Base-by-base conservation (phyloP, 805 yeast genomes). In the Lachancea meyersii region DNA sequence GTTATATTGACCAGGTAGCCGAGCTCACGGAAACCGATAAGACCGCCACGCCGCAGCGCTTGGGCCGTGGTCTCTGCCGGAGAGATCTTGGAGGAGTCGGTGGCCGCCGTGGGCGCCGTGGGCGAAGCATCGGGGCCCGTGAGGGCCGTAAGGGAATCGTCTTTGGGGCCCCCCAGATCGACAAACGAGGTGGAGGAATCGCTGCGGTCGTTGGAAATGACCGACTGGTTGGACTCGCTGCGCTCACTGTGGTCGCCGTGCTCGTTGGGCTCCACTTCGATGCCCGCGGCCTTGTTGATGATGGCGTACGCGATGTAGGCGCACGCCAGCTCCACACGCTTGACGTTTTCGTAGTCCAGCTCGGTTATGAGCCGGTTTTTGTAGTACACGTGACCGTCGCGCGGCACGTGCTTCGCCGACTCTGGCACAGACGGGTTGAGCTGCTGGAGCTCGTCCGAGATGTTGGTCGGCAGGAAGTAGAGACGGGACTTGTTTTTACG, bases 1-100 rank as follows among this genome's bases (percentile, higher is more conserved):
- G 86, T 77, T 46, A 87, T 72, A 51, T 82, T 82, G 8, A 88
- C 80, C 57, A 86, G 83, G 17, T 86, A 80, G 7, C 95, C 96
- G 56, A 87, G 71, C 60, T 87, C 95, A 61, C 86, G 84, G 68
- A 87, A 87, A 0, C 89, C 91, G 36, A 82, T 64, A 9, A 82
- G 86, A 32, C 87, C 88, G 16, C 91, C 91, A 61, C 86, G 71
- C 69, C 84, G 76, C 58, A 53, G 43, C 13, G 52, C 50, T 17
- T 40, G 44, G 5, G 44, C 20, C 11, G 52, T 48, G 37, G 52
- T 44, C 18, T 49, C 54, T 18, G 47, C 45, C 1, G 56, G 48
- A 3, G 54, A 51, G 4, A 49, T 43, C 22, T 49, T 50, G 20
- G n/a, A n/a, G n/a, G n/a, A n/a, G n/a, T n/a, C n/a, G n/a, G n/a